Conservation (phyloP, 805 yeast genomes). For the Lachancea waltii region DNA sequence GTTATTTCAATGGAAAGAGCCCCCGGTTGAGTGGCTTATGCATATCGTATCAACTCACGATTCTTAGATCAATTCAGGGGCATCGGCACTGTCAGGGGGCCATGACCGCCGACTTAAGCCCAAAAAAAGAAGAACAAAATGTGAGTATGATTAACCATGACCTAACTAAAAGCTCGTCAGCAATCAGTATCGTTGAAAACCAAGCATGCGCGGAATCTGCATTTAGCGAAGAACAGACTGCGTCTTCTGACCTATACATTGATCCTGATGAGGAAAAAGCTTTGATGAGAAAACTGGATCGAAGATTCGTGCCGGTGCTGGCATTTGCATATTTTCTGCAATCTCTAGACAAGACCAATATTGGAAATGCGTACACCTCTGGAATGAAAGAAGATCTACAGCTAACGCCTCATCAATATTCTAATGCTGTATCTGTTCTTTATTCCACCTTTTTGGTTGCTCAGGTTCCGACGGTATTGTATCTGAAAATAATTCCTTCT, state of each 20-base stretch:
- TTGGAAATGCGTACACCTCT: conserved; percentile 44
- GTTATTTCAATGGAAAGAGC: no score
- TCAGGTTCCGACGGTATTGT: conserved; percentile 40
- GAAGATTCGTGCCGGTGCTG: conserved; percentile 30
- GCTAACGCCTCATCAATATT: conserved; percentile 40
- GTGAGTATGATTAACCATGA: neutral
- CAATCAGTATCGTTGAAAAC: neutral
- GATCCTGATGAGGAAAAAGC: conserved; percentile 17
- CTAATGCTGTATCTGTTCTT: conserved; percentile 39
- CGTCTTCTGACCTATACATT: conserved; percentile 6
- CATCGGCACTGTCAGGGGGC: no score
- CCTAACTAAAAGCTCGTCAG: neutral
- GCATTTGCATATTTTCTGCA: conserved; percentile 28
- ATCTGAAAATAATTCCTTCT: conserved; percentile 22
- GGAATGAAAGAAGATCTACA: conserved; percentile 39
- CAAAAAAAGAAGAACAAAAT: neutral
- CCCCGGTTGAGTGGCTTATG: no score
- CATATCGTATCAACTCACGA: no score
- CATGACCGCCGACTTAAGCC: neutral
- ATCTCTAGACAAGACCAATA: conserved; percentile 41
- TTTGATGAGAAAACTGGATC: conserved; percentile 30
- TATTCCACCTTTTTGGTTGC: conserved; percentile 40
- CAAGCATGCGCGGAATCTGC: neutral
- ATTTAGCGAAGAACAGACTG: neutral
- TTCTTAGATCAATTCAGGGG: no score